Conservation (phyloP, 495 filamentous ascomycete genomes). For the Tuber microsphaerosporum region DNA sequence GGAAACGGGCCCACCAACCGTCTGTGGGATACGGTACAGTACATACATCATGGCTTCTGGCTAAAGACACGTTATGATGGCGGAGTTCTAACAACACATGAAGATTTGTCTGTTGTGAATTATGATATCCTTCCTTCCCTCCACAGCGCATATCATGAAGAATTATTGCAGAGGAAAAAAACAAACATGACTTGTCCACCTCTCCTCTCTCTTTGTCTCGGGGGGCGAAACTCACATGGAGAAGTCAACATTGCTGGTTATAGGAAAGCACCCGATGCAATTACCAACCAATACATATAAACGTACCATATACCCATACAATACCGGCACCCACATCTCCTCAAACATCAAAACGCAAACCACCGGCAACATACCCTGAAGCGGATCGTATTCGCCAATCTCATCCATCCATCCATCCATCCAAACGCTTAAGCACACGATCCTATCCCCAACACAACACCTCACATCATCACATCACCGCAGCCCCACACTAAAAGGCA, state of each 20-base stretch:
- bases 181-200: not conserved
- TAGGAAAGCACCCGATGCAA: not conserved
- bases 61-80: not conserved
- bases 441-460: not conserved
- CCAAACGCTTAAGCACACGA: not conserved
- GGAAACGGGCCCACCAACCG: not conserved
- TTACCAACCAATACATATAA: not conserved
- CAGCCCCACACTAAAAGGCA: not conserved
- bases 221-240: not conserved
- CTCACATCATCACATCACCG: not conserved
- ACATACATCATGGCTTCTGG: not conserved
- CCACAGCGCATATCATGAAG: not conserved
- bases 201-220: not conserved
- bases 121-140: not conserved
- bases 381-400: slow-evolving; percentile 6
- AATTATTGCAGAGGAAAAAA: not conserved
- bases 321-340: not conserved
- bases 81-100: not conserved
- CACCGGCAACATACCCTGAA: slow-evolving; percentile 1
- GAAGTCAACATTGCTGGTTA: not conserved
- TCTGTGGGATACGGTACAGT: not conserved
- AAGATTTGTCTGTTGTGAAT: not conserved
- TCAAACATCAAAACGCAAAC: not conserved
- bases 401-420: not conserved
- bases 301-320: not conserved